Percentiles rank a stretch among this genome's conserved stretches.
These are phyloP conservation scores for Ceratocystis harringtonii DNA, from an alignment of 2,329 filamentous ascomycete genomes.

Conservation along the genomic window DNA sequence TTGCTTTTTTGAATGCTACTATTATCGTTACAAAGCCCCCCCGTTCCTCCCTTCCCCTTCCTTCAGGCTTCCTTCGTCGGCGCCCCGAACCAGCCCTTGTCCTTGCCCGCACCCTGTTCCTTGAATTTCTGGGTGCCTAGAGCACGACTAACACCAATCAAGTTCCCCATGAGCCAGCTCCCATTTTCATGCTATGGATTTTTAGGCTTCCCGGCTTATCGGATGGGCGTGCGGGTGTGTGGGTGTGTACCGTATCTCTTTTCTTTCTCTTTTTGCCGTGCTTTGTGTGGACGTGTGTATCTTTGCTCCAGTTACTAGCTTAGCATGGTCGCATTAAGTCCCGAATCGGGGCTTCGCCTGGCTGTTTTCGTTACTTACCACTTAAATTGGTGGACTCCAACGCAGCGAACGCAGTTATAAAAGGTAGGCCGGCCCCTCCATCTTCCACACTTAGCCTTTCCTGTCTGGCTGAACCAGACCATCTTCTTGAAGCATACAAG, in stretches of 20 bases:
- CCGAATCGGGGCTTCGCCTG: neutral
- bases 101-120: neutral
- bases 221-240: neutral
- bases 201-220: neutral
- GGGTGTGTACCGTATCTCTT: neutral
- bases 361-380: too few relatives aligned
- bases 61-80: neutral
- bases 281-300: neutral
- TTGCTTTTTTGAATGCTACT: neutral
- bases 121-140: neutral
- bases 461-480: neutral
- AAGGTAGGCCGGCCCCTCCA: neutral
- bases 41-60: neutral
- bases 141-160: neutral
- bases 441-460: neutral
- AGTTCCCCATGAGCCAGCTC: neutral
- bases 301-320: neutral
- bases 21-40: neutral
- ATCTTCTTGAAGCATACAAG: constrained; percentile 1
- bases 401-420: neutral
- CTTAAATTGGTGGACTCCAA: neutral
- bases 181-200: neutral
- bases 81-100: neutral
- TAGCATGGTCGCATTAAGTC: neutral
- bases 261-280: too few relatives aligned